Evolutionary conservation across 257 asterid genomes (phyloP).

Genomic region (Leptodermis oblonga): DNA sequence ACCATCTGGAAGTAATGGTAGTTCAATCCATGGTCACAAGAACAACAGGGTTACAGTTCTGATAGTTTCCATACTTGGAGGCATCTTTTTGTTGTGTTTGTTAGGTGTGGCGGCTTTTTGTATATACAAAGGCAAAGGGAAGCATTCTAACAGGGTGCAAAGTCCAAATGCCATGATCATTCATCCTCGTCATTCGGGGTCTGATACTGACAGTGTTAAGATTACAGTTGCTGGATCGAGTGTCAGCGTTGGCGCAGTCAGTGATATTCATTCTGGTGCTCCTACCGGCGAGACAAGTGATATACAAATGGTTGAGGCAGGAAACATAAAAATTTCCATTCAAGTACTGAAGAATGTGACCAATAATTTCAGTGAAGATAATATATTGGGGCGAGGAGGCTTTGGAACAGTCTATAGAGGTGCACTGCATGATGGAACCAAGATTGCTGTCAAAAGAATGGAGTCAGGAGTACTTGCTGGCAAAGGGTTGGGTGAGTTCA

Average conservation of each 20-base stretch:
- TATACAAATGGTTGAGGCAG: constrained; percentile 84
- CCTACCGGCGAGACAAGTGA: constrained; percentile 49
- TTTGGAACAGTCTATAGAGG: constrained; percentile 93
- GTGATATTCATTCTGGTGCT: constrained; percentile 54
- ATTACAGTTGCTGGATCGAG: constrained; percentile 89
- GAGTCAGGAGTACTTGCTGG: constrained; percentile 76
- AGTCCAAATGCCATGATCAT: constrained; percentile 74
- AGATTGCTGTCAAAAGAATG: constrained; percentile 94
- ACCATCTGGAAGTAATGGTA: constrained; percentile 10
- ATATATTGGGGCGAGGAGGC: constrained; percentile 82
- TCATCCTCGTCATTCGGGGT: constrained; percentile 82
- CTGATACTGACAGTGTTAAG: constrained; percentile 74
- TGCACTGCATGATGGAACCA: constrained; percentile 81
- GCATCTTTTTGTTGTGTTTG: constrained; percentile 51
- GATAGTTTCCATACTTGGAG: constrained; percentile 49
- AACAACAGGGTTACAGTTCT: constrained; percentile 49
- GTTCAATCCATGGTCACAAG: constrained; percentile 8
- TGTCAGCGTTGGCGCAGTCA: constrained; percentile 50
- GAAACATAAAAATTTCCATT: constrained; percentile 86
- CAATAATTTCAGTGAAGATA: constrained; percentile 56
- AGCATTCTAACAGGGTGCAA: constrained; percentile 65
- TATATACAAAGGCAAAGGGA: constrained; percentile 61
- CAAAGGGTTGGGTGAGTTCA: constrained; percentile 73
- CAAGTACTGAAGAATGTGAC: constrained; percentile 87
- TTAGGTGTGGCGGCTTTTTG: constrained; percentile 57